Percentiles rank a stretch among this genome's conserved stretches.
Conservation (phyloP, 139 green algal species). For the Pleodorina starrii region DNA sequence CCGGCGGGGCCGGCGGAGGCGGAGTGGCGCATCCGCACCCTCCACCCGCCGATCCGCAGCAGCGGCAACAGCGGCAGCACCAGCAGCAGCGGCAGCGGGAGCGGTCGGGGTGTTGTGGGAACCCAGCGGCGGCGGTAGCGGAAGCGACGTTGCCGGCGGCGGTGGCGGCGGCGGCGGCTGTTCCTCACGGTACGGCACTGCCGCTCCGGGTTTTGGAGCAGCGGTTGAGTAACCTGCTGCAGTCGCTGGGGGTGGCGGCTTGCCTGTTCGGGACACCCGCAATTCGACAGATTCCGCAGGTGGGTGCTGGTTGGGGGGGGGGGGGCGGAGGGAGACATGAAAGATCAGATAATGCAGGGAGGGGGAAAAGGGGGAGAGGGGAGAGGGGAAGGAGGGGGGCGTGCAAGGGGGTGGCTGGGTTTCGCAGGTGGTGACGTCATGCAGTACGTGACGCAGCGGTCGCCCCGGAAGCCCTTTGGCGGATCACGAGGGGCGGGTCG, state of each 20-base stretch:
- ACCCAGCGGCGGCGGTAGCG: background rate
- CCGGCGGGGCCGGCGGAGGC: background rate
- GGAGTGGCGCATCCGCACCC: background rate
- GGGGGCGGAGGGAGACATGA: background rate
- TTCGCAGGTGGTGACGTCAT: no score
- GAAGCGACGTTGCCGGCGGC: background rate
- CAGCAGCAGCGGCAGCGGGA: no score
- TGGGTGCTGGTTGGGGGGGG: background rate
- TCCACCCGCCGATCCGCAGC: background rate
- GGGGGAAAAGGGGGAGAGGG: no score
- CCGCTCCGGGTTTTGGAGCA: constrained; percentile 82
- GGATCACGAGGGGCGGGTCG: no score
- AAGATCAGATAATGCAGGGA: no score
- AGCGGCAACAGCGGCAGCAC: background rate
- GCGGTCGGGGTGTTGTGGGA: no score
- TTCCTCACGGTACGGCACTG: background rate
- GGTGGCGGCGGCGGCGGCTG: background rate
- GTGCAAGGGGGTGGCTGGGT: no score
- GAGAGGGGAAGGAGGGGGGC: no score
- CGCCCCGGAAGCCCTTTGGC: no score
- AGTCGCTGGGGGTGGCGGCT: constrained; percentile 79
- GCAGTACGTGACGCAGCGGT: no score
- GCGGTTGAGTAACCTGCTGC: constrained; percentile 80
- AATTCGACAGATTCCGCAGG: constrained; percentile 78
- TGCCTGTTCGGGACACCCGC: constrained; percentile 79